Evolutionary conservation across 2,329 filamentous ascomycete genomes (phyloP).

Genomic region (Alternaria sp.): DNA sequence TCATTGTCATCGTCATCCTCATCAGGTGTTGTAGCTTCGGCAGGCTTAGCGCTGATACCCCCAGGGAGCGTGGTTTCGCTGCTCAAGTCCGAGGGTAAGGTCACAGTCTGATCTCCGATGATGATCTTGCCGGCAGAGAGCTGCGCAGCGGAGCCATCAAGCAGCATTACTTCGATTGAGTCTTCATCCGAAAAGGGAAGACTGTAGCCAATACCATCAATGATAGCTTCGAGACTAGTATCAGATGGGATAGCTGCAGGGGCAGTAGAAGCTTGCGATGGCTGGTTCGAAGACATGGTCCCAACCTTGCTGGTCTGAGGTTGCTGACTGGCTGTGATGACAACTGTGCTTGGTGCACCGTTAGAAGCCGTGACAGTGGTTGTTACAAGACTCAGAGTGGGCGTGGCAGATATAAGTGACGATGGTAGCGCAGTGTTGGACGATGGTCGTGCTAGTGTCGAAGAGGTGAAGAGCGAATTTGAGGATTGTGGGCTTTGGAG

Average conservation of each 20-base stretch:
- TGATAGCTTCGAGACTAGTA: slow-evolving; percentile 9
- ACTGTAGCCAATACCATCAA: slow-evolving; percentile 16
- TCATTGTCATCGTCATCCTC: slow-evolving; percentile 1
- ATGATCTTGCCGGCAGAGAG: slow-evolving; percentile 12
- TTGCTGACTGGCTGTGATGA: neutral
- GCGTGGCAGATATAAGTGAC: too few species aligned
- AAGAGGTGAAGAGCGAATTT: neutral
- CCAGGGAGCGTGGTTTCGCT: neutral
- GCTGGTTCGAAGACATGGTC: neutral
- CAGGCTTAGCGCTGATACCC: slow-evolving; percentile 14
- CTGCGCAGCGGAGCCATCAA: slow-evolving; percentile 10
- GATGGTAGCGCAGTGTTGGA: too few species aligned
- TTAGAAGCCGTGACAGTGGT: neutral
- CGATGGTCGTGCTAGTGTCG: neutral
- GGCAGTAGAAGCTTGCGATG: neutral
- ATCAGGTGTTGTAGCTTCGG: slow-evolving; percentile 7
- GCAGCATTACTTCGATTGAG: slow-evolving; percentile 15
- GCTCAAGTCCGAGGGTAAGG: neutral
- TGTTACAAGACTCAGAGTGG: neutral
- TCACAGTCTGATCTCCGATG: slow-evolving; percentile 10
- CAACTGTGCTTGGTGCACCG: neutral
- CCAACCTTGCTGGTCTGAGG: neutral
- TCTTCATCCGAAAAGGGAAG: slow-evolving; percentile 16
- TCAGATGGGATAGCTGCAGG: neutral
- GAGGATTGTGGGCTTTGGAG: neutral